Evolutionary conservation across 768 basidiomycete genomes (phyloP).

Genomic region (Mycena galopus): DNA sequence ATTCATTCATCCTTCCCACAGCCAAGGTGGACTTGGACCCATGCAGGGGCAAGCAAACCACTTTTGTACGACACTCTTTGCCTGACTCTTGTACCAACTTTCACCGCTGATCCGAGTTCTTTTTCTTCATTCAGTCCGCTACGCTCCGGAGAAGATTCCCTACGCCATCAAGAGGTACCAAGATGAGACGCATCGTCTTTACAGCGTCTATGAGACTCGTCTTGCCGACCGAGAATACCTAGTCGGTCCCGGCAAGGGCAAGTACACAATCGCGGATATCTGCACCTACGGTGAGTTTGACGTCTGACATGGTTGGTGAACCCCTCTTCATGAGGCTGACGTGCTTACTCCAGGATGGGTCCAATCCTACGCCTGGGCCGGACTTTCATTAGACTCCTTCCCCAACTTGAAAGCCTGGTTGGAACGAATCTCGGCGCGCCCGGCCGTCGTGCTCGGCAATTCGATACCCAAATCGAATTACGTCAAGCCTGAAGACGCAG

Average conservation of each 20-base stretch:
- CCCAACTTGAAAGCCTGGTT: slow-evolving; percentile 14
- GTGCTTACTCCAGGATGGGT: slow-evolving; percentile 1
- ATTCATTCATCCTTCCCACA: not conserved
- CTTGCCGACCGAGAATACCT: slow-evolving; percentile 15
- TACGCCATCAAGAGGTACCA: slow-evolving; percentile 19
- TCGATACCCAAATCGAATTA: slow-evolving; percentile 9
- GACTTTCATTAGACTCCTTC: slow-evolving; percentile 10
- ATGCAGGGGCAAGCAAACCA: slow-evolving; percentile 20
- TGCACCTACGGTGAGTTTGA: slow-evolving; percentile 12
- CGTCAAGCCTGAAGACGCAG: slow-evolving; percentile 11
- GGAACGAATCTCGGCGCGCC: slow-evolving; percentile 15
- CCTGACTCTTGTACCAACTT: not conserved
- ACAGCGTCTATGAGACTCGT: slow-evolving; percentile 16
- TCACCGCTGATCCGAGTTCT: slow-evolving; percentile 1
- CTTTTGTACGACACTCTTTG: slow-evolving; percentile 10
- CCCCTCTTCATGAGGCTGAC: slow-evolving; percentile 2
- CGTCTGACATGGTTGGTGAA: not conserved
- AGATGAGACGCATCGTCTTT: slow-evolving; percentile 16
- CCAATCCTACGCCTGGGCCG: slow-evolving; percentile 14
- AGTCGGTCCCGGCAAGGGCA: slow-evolving; percentile 17
- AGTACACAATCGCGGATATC: slow-evolving; percentile 18
- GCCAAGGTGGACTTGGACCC: slow-evolving; percentile 15
- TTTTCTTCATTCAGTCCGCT: slow-evolving; percentile 10
- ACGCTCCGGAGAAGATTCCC: slow-evolving; percentile 19
- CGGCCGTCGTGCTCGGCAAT: slow-evolving; percentile 11